These are phyloP conservation scores for Leptomonas pyrrhocoris DNA, from an alignment of 208 protist species.

Conservation along the genomic window DNA sequence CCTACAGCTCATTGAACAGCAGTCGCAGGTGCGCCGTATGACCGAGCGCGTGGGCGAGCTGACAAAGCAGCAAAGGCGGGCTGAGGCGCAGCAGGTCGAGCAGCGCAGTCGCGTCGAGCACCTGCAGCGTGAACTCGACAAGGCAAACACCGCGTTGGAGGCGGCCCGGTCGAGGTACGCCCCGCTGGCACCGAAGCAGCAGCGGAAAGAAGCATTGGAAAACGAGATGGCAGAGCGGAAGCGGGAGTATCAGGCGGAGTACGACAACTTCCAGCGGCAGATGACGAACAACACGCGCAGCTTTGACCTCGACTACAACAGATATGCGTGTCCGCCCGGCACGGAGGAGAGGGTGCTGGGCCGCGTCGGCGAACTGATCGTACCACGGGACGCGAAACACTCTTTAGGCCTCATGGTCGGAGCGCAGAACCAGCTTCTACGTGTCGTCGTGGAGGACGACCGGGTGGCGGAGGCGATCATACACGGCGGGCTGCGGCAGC, in stretches of 20 bases:
- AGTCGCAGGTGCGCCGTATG: slow-evolving; percentile 45
- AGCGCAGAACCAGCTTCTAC: slow-evolving; percentile 91
- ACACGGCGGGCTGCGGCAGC: slow-evolving; percentile 86
- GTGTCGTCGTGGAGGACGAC: slow-evolving; percentile 96
- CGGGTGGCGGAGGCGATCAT: slow-evolving; percentile 94
- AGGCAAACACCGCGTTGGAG: slow-evolving; percentile 44
- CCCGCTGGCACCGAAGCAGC: slow-evolving; percentile 45
- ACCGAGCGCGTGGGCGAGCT: slow-evolving; percentile 58
- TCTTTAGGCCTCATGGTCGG: slow-evolving; percentile 94
- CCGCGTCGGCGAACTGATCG: slow-evolving; percentile 95
- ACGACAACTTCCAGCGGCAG: slow-evolving; percentile 72
- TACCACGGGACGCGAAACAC: slow-evolving; percentile 67
- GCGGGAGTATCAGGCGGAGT: slow-evolving; percentile 57
- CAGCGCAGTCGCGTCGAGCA: slow-evolving; percentile 32
- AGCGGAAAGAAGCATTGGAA: slow-evolving; percentile 43
- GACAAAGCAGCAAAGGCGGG: slow-evolving; percentile 45
- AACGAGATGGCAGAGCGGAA: slow-evolving; percentile 48
- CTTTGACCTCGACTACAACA: slow-evolving; percentile 80
- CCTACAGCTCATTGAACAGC: slow-evolving; percentile 57
- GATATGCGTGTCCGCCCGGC: slow-evolving; percentile 37
- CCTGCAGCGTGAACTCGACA: slow-evolving; percentile 38
- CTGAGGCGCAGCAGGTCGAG: slow-evolving; percentile 46
- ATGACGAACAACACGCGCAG: slow-evolving; percentile 35
- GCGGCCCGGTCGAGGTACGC: slow-evolving; percentile 34
- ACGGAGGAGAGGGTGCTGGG: slow-evolving; percentile 80